Evolutionary conservation across 2,329 filamentous ascomycete species (phyloP).

Genomic region (Polychaeton citri): DNA sequence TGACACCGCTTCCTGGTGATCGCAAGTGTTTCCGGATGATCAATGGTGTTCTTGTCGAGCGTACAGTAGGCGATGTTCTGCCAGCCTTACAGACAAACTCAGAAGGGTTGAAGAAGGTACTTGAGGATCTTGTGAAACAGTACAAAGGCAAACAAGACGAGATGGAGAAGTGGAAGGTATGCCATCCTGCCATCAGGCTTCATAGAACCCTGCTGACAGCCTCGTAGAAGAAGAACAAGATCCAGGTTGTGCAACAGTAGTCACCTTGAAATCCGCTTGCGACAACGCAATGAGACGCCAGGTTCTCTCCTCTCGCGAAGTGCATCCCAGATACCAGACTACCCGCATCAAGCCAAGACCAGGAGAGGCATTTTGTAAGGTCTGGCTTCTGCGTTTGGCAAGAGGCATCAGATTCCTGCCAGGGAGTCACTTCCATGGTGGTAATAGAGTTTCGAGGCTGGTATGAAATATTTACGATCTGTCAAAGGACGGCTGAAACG

Average conservation of each 20-base stretch:
- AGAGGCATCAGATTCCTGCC: too few relatives aligned
- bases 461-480: too few relatives aligned
- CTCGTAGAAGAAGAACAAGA: slow-evolving; percentile 72
- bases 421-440: too few relatives aligned
- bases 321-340: too few relatives aligned
- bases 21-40: slow-evolving; percentile 99
- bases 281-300: too few relatives aligned
- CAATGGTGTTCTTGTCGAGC: slow-evolving; percentile 88
- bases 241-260: slow-evolving; percentile 66
- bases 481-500: too few relatives aligned
- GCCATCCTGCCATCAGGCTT: slow-evolving; percentile 1
- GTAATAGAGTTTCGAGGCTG: too few relatives aligned
- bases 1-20: slow-evolving; percentile 66
- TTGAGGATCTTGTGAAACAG: slow-evolving; percentile 90
- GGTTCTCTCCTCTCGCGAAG: too few relatives aligned
- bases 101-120: slow-evolving; percentile 82
- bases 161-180: slow-evolving; percentile 96
- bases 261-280: too few relatives aligned
- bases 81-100: slow-evolving; percentile 87
- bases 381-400: too few relatives aligned
- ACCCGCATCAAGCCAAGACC: too few relatives aligned
- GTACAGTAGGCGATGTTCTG: slow-evolving; percentile 83
- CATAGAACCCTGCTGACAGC: slow-evolving; percentile 4
- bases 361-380: too few relatives aligned
- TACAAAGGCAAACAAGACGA: slow-evolving; percentile 92